Evolutionary conservation across 768 basidiomycete genomes (phyloP).

Genomic region (Mycena vitilis): DNA sequence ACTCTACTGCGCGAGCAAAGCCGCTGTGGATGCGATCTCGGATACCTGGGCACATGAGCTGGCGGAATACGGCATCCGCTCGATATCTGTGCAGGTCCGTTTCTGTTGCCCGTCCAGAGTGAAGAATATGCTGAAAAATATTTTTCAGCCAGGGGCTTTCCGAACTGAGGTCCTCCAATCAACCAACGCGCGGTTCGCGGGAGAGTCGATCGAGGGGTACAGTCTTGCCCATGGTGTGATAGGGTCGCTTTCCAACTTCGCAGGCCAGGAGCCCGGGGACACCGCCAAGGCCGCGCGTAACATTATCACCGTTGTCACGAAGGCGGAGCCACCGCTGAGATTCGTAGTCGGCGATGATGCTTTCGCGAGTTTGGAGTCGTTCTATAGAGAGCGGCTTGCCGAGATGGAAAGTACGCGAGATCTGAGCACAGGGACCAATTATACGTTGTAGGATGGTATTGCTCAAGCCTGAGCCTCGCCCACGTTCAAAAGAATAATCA

Average conservation of each 20-base stretch:
- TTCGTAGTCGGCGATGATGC: constrained; percentile 29
- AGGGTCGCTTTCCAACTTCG: background rate
- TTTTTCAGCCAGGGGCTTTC: constrained; percentile 27
- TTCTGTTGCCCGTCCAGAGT: background rate
- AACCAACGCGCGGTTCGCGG: constrained; percentile 21
- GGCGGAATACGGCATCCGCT: constrained; percentile 13
- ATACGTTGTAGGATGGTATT: background rate
- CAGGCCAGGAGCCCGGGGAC: constrained; percentile 35
- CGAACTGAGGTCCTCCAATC: constrained; percentile 13
- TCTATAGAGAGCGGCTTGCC: constrained; percentile 2
- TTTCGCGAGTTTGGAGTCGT: background rate
- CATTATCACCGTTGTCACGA: constrained; percentile 31
- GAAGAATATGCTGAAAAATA: background rate
- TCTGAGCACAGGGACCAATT: constrained; percentile 21
- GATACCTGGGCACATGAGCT: constrained; percentile 15
- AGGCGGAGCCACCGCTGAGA: constrained; percentile 26
- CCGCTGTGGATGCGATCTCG: constrained; percentile 34
- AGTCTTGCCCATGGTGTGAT: constrained; percentile 17
- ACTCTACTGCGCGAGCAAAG: constrained; percentile 35
- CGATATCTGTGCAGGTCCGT: constrained; percentile 19
- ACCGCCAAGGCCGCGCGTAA: constrained; percentile 20
- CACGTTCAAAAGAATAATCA: no score
- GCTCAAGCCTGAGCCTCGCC: no score
- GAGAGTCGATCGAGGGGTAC: constrained; percentile 31
- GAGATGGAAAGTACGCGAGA: constrained; percentile 13